A percentile compares a stretch with the other conserved stretches of the same genome.
phyloP scores from a whole-genome alignment of 1,284 basidiomycete genomes.

The Mycena citricolor region DNA sequence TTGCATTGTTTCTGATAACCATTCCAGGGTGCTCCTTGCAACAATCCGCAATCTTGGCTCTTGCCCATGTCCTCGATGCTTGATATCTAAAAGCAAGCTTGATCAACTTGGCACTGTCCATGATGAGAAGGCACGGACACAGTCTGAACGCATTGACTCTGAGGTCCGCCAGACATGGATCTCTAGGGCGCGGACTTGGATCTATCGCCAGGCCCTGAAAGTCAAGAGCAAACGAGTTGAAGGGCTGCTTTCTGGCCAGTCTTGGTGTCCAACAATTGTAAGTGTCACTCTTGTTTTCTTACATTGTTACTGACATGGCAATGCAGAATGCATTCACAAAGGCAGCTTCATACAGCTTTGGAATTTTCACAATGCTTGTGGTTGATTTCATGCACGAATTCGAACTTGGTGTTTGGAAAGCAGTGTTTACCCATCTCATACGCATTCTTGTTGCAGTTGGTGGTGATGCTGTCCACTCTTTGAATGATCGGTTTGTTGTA shows the following conservation, averaged over 20 bases:
- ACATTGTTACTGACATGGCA: background rate
- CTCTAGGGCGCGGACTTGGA: conserved; percentile 22
- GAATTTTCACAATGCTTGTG: conserved; percentile 22
- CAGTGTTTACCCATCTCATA: conserved; percentile 30
- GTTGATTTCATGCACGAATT: conserved; percentile 32
- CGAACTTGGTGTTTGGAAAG: conserved; percentile 33
- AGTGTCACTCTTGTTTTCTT: background rate
- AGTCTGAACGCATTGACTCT: conserved; percentile 4
- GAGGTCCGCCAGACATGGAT: conserved; percentile 16
- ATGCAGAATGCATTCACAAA: conserved; percentile 36
- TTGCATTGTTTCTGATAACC: background rate
- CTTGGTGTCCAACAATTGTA: conserved; percentile 30
- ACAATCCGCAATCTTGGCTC: conserved; percentile 30
- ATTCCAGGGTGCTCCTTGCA: conserved; percentile 29
- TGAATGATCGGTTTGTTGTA: conserved; percentile 21
- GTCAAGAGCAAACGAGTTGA: conserved; percentile 28
- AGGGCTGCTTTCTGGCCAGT: conserved; percentile 27
- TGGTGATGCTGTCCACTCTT: conserved; percentile 8
- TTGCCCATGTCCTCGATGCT: conserved; percentile 33
- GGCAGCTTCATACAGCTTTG: conserved; percentile 8
- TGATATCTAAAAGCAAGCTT: conserved; percentile 25
- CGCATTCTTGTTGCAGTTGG: conserved; percentile 25
- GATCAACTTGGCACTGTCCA: conserved; percentile 21
- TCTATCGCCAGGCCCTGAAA: conserved; percentile 26
- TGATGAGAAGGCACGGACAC: conserved; percentile 17